Base-by-base conservation (phyloP, 257 asterid species). In the Jacaranda mimosifolia region DNA sequence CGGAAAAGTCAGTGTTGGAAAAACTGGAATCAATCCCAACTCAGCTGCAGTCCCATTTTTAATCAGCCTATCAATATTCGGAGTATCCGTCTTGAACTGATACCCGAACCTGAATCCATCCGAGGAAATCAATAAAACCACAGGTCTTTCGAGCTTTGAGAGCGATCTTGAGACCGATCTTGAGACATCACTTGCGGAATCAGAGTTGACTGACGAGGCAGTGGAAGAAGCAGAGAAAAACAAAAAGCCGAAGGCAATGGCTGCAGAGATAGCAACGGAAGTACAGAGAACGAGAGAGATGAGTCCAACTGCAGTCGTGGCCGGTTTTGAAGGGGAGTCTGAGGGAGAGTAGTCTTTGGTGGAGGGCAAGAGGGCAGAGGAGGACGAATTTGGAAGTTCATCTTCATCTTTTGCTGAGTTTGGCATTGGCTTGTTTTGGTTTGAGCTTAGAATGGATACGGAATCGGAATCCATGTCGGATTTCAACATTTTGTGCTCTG, bases 51-150 rank as follows among this genome's bases (percentile, higher is more conserved):
- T 91, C 40, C 97, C 97, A 48, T 91, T 85, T 5, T 40, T 32
- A 5, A 91, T 85, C 64, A 91, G 68, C 42, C 91, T 71, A 19
- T 85, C 26, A 60, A 91, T 89, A 58, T 86, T 85, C 4, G 95
- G 93, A 6, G 85, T 80, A 26, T 86, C 58, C 58, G 92, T 84
- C 65, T 91, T 91, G 89, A 46, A 89, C 43, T 91, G 97, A 68
- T 91, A 91, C 60, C 97, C 97, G 68, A 89, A 91, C 9, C 97
- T 80, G 83, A 91, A 91, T 17, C 95, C 97, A 42, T 91, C 97
- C 1, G 85, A 84, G 68, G 97, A 91, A 71, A 91, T 83, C 79
- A 91, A 32, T 14, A 91, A 40, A 21, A 91, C 93, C 19, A 88
- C 89, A 17, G 95, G 95, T 72, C 43, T 76, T 9, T 84, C 81